Evolutionary conservation across 169 alveolate genomes (phyloP), one percentile per base, ranked within the genome.

Genomic region (Cyclospora cayetanensis): DNA sequence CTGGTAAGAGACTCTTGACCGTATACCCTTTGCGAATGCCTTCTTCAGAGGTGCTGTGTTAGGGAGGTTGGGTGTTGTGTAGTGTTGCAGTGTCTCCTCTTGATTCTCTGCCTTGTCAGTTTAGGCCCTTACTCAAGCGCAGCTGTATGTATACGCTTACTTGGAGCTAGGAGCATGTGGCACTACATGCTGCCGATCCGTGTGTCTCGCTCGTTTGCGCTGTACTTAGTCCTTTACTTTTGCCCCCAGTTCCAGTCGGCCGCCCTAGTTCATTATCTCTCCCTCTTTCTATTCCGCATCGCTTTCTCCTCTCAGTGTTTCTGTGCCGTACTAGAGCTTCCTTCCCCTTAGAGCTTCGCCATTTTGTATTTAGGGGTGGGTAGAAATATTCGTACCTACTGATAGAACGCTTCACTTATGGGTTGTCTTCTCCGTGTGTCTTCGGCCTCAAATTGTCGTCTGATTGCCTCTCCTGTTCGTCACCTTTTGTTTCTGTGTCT

Each of bases 1-100:
- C 55, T 72, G 15, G 84, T 72, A 31, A 34, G 84, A 72, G 25
- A 72, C 84, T 60, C 60, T 72, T 2, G 42, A 4, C 82, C 31
- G 37, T 4, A 72, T 35, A 34, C 82, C 82, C 82, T 72, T 5
- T 39, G n/a, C 3, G 2, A 37, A 70, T 11, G 9, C 3, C 53
- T 4, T 29, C 0, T 41, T 22, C 41, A 11, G 27, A 0, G 70
- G 7, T 9, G 15, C 39, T 29, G 39, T 27, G 11, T 20, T 34
- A 68, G 52, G 2, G 41, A 15, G 20, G 4, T 3, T 20, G 11
- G 46, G 0, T 4, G 11, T 22, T 50, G 3, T n/a, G 80, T 22
- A 1, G 31, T 35, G 0, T 7, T 1, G 35, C 5, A 0, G 37
- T 35, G 9, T 41, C n/a, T 27, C 18, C 39, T 70, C 3, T 12